phyloP scores from a whole-genome alignment of 2,329 filamentous ascomycete species.

The Talaromyces rugulosus region DNA sequence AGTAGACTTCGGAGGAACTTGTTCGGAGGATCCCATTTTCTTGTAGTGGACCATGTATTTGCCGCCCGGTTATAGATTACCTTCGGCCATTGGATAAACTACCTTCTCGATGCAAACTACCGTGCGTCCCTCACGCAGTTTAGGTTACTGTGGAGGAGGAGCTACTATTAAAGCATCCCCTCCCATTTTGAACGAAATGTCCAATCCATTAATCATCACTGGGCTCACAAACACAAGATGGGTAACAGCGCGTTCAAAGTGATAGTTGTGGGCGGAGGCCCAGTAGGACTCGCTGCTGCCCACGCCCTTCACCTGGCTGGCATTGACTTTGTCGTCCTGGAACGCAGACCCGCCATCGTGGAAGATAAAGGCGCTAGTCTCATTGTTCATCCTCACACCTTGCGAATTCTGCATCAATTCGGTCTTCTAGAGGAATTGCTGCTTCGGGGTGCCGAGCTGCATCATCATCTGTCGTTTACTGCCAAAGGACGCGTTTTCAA shows the following conservation, averaged over 20 bases:
- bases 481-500: conserved; percentile 10
- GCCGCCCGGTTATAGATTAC: background rate
- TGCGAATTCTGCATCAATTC: conserved; percentile 26
- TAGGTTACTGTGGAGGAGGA: background rate
- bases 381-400: conserved; percentile 21
- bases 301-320: conserved; percentile 17
- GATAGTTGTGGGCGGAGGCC: conserved; percentile 17
- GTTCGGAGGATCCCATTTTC: background rate
- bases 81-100: background rate
- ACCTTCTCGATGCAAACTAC: background rate
- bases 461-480: conserved; percentile 10
- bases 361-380: conserved; percentile 26
- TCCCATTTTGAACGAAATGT: background rate
- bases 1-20: background rate
- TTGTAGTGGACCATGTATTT: background rate
- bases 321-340: conserved; percentile 34
- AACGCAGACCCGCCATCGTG: conserved; percentile 22
- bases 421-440: conserved; percentile 19
- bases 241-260: conserved; percentile 21
- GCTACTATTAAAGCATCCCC: background rate
- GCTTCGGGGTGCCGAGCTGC: conserved; percentile 4
- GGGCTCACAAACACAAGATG: background rate
- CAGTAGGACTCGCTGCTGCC: conserved; percentile 16
- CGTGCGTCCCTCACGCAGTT: background rate
- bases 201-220: background rate